phyloP scores from a whole-genome alignment of 345 rosid species.

The Eucalyptus cloeziana region DNA sequence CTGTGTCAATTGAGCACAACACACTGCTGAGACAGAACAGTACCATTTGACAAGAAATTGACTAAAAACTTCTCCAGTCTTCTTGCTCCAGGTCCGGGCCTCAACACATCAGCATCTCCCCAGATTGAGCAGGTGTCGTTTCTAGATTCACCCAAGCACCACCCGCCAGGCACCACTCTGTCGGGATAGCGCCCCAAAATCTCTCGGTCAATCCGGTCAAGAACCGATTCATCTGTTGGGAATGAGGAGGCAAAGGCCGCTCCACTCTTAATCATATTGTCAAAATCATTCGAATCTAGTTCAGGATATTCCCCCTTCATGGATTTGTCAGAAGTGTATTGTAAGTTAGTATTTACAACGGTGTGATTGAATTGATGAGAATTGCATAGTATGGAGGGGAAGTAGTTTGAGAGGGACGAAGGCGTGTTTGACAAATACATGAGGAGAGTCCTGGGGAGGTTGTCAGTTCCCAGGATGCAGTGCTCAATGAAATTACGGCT shows the following conservation, averaged over 20 bases:
- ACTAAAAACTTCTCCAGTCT: constrained; percentile 64
- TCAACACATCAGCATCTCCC: constrained; percentile 80
- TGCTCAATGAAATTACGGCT: constrained; percentile 67
- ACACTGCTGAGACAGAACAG: constrained; percentile 51
- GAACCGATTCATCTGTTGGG: constrained; percentile 33
- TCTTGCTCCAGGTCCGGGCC: constrained; percentile 74
- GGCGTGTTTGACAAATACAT: constrained; percentile 89
- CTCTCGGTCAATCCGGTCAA: constrained; percentile 66
- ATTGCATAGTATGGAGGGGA: constrained; percentile 77
- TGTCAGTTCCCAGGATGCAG: constrained; percentile 77
- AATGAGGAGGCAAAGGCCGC: constrained; percentile 73
- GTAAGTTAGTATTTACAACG: constrained; percentile 58
- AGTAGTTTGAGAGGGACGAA: constrained; percentile 60
- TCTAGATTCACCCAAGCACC: constrained; percentile 72
- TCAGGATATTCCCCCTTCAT: constrained; percentile 13
- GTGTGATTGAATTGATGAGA: constrained; percentile 49
- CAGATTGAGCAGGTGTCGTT: constrained; percentile 54
- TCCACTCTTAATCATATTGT: constrained; percentile 61
- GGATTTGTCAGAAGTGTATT: constrained; percentile 37
- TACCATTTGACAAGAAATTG: constrained; percentile 34
- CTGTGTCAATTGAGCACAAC: constrained; percentile 4
- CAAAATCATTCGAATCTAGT: constrained; percentile 51
- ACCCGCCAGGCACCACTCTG: constrained; percentile 73
- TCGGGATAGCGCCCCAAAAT: constrained; percentile 48
- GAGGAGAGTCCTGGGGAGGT: constrained; percentile 82